A percentile compares a stretch with the other conserved stretches of the same genome.
phyloP scores from a whole-genome alignment of 495 filamentous ascomycete species.

The Neurospora intermedia region DNA sequence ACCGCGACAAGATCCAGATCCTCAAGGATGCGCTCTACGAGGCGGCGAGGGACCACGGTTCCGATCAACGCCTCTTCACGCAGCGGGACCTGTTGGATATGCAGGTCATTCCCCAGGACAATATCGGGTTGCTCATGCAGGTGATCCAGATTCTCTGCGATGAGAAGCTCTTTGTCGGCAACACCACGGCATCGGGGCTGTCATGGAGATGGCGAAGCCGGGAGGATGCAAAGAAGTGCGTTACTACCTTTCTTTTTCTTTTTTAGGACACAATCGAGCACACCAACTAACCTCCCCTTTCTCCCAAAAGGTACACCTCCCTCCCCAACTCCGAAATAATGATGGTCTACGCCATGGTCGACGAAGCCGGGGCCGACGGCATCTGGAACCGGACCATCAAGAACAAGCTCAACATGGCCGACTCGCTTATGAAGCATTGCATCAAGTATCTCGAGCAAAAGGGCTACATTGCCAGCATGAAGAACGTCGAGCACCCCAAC shows the following conservation, averaged over 20 bases:
- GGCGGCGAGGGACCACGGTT: constrained; percentile 20
- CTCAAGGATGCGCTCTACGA: constrained; percentile 27
- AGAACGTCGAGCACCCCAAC: constrained; percentile 51
- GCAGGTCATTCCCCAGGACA: constrained; percentile 47
- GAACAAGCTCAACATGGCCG: constrained; percentile 63
- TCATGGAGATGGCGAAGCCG: constrained; percentile 57
- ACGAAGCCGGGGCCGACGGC: constrained; percentile 66
- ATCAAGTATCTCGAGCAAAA: constrained; percentile 66
- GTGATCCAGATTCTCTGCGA: constrained; percentile 53
- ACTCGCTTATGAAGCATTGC: constrained; percentile 59
- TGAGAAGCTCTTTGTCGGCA: constrained; percentile 57
- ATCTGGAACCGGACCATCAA: constrained; percentile 82
- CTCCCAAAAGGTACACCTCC: constrained; percentile 45
- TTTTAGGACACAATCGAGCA: neutral
- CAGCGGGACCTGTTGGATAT: constrained; percentile 58
- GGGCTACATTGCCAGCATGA: constrained; percentile 46
- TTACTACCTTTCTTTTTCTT: neutral
- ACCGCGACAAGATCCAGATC: constrained; percentile 16
- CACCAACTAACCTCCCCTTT: neutral
- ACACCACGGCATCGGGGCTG: constrained; percentile 41
- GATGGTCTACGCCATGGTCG: constrained; percentile 76
- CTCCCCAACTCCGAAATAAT: constrained; percentile 57
- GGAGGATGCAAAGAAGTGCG: constrained; percentile 64
- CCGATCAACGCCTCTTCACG: constrained; percentile 45
- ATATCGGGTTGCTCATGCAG: constrained; percentile 45